Conservation (phyloP, 2,329 filamentous ascomycete genomes). For the Arthrobotrys megalospora region DNA sequence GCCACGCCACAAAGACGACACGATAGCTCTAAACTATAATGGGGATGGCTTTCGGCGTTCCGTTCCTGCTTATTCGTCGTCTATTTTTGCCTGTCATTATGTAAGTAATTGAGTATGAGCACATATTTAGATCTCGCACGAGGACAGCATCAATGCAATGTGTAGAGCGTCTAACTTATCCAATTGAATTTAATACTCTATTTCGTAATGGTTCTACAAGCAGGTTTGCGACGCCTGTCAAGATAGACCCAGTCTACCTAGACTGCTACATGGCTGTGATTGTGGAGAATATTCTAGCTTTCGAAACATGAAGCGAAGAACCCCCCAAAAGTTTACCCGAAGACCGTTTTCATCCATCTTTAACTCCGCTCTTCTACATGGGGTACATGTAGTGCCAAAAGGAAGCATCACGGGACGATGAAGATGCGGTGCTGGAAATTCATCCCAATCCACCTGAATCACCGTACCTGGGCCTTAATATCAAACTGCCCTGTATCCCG, state of each 20-base stretch:
- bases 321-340: constrained; percentile 48
- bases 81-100: constrained; percentile 47
- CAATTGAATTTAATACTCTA: background rate
- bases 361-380: constrained; percentile 43
- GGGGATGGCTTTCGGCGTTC: constrained; percentile 3
- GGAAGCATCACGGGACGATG: constrained; percentile 45
- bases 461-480: constrained; percentile 52
- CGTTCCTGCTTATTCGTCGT: constrained; percentile 31
- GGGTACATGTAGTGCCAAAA: constrained; percentile 31
- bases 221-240: background rate
- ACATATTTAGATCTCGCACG: constrained; percentile 19
- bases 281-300: constrained; percentile 16
- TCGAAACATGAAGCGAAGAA: constrained; percentile 16
- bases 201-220: background rate
- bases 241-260: too few species aligned
- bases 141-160: background rate
- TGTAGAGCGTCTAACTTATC: background rate
- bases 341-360: constrained; percentile 28
- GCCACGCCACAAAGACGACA: constrained; percentile 19
- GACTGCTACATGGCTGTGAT: too few species aligned
- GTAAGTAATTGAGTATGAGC: constrained; percentile 21
- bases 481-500: constrained; percentile 10
- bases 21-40: constrained; percentile 25
- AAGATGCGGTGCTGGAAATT: constrained; percentile 35
- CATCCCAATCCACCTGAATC: constrained; percentile 44